Evolutionary conservation across 495 filamentous ascomycete genomes (phyloP).

Genomic region (Penicillium herquei): DNA sequence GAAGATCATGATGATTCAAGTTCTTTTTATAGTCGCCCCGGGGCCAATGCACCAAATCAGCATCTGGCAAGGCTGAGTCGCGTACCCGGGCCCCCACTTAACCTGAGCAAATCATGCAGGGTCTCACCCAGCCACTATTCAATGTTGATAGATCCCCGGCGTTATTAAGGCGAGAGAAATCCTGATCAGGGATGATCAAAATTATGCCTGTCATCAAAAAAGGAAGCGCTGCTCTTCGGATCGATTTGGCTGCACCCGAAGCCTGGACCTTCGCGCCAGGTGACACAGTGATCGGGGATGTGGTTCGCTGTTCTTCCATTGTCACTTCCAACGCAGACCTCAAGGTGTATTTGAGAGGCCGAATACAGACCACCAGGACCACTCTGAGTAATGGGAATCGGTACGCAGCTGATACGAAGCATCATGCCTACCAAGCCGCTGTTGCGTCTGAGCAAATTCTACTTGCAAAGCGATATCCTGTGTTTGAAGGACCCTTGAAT

Average conservation of each 20-base stretch:
- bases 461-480: background rate
- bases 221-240: background rate
- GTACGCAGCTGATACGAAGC: background rate
- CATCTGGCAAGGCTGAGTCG: no score
- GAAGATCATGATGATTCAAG: no score
- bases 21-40: no score
- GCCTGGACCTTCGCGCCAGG: conserved; percentile 1
- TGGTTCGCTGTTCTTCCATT: background rate
- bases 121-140: no score
- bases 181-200: background rate
- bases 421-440: background rate
- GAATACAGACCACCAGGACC: background rate
- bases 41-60: no score
- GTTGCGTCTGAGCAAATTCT: background rate
- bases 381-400: background rate
- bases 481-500: background rate
- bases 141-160: no score
- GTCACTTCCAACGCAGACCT: background rate
- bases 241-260: conserved; percentile 1
- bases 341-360: background rate
- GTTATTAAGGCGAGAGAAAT: background rate
- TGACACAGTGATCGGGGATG: conserved; percentile 1
- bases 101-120: no score
- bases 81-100: no score
- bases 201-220: background rate